Conservation (phyloP, 2,329 filamentous ascomycete genomes). For the Talaromyces sp. region DNA sequence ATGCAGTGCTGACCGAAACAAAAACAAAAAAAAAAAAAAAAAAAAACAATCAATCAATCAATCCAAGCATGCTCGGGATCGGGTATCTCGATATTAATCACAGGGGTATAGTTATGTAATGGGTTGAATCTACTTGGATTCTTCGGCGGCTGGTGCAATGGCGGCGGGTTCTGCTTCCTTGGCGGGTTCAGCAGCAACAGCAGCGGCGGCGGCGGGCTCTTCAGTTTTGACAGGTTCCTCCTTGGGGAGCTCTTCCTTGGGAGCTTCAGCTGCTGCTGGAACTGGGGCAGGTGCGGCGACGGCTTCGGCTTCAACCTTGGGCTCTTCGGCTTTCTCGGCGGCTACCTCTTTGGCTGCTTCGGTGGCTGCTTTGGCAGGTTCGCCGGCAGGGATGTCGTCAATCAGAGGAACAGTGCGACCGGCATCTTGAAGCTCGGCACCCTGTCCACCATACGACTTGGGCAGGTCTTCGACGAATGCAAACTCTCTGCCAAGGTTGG, state of each 20-base stretch:
- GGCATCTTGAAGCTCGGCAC: conserved; percentile 48
- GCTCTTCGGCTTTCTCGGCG: conserved; percentile 20
- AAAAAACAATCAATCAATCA: not conserved
- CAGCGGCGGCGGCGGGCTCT: conserved; percentile 10
- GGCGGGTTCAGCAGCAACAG: conserved; percentile 3
- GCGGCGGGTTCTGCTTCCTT: conserved; percentile 13
- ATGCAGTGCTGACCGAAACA: conserved; percentile 5
- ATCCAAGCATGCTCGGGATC: conserved; percentile 15
- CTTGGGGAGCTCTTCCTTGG: conserved; percentile 23
- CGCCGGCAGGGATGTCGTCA: conserved; percentile 26
- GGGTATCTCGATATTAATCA: conserved; percentile 23
- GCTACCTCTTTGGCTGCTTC: conserved; percentile 18
- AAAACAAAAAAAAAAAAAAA: not conserved
- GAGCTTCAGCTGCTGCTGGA: conserved; percentile 16
- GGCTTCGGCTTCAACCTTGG: not conserved
- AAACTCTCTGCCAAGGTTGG: conserved; percentile 63
- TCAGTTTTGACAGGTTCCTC: conserved; percentile 17
- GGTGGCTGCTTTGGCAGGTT: conserved; percentile 16
- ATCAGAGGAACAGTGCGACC: conserved; percentile 34
- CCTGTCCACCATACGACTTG: conserved; percentile 75
- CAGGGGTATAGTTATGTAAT: conserved; percentile 12
- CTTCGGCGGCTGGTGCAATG: conserved; percentile 13
- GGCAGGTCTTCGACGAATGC: conserved; percentile 65
- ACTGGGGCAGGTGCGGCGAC: not conserved
- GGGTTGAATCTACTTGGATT: conserved; percentile 17